Evolutionary conservation across 805 yeast genomes (phyloP).

Genomic region (Barnettozyma sucrosica): DNA sequence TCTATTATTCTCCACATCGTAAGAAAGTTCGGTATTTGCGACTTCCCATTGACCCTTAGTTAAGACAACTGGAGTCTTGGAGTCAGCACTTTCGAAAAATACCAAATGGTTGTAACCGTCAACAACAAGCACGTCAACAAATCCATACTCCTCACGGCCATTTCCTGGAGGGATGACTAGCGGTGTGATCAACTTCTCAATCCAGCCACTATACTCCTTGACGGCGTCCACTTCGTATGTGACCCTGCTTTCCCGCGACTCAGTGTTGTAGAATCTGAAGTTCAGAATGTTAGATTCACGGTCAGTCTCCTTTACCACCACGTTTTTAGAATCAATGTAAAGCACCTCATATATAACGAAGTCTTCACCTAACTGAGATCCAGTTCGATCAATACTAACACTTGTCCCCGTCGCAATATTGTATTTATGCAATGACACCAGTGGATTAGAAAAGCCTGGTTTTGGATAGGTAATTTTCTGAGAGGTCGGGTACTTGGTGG

Average conservation of each 20-base stretch:
- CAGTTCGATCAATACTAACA: constrained; percentile 28
- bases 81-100: constrained; percentile 63
- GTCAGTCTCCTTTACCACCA: constrained; percentile 55
- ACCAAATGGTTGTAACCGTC: constrained; percentile 72
- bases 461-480: constrained; percentile 70
- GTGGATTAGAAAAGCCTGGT: constrained; percentile 74
- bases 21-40: constrained; percentile 53
- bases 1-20: constrained; percentile 43
- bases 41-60: constrained; percentile 90
- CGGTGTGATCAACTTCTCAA: constrained; percentile 63
- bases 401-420: constrained; percentile 28
- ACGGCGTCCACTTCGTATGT: constrained; percentile 43
- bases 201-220: constrained; percentile 57
- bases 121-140: constrained; percentile 70
- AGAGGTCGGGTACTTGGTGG: constrained; percentile 53
- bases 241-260: constrained; percentile 28
- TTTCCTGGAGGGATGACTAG: constrained; percentile 46
- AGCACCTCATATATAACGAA: constrained; percentile 58
- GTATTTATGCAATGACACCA: constrained; percentile 46
- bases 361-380: constrained; percentile 33
- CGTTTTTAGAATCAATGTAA: constrained; percentile 50
- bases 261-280: constrained; percentile 40
- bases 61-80: constrained; percentile 47
- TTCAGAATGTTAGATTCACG: constrained; percentile 61
- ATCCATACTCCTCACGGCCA: constrained; percentile 44